Evolutionary conservation across 208 protist species (phyloP).

Genomic region (Leishmania guyanensis): DNA sequence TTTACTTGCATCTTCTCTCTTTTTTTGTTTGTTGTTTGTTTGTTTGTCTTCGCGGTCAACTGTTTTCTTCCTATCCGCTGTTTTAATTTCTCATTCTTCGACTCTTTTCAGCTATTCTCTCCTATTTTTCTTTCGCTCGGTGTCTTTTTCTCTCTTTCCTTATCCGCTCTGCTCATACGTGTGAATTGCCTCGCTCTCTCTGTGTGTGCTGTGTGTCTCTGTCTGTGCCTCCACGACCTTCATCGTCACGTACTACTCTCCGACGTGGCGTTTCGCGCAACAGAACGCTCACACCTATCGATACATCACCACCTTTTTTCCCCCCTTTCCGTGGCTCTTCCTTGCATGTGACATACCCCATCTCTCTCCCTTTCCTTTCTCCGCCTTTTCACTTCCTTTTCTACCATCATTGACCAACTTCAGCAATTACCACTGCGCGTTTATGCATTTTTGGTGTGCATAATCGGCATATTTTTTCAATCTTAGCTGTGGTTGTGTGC

Average conservation of each 20-base stretch:
- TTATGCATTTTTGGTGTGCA: slow-evolving; percentile 8
- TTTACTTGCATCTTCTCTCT: background rate
- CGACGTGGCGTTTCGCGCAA: background rate
- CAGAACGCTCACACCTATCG: background rate
- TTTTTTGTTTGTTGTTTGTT: too few species aligned
- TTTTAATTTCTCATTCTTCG: background rate
- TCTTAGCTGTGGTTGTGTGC: background rate
- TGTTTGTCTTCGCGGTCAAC: background rate
- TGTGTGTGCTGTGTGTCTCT: background rate
- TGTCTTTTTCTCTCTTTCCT: background rate
- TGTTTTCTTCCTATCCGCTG: background rate
- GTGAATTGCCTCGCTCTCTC: background rate
- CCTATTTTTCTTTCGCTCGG: background rate
- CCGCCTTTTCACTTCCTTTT: background rate
- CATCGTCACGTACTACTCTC: background rate
- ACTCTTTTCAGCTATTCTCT: background rate
- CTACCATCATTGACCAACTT: background rate
- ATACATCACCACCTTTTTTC: background rate
- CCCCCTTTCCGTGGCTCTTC: background rate
- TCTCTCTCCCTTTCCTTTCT: background rate
- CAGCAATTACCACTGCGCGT: background rate
- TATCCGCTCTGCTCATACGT: background rate
- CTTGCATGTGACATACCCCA: background rate
- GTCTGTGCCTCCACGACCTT: background rate
- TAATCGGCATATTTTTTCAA: slow-evolving; percentile 4